A percentile compares a stretch with the other conserved stretches of the same genome.
These are phyloP conservation scores for Tolypocladium tundrense DNA, from an alignment of 2,329 filamentous ascomycete species.

Conservation along the genomic window DNA sequence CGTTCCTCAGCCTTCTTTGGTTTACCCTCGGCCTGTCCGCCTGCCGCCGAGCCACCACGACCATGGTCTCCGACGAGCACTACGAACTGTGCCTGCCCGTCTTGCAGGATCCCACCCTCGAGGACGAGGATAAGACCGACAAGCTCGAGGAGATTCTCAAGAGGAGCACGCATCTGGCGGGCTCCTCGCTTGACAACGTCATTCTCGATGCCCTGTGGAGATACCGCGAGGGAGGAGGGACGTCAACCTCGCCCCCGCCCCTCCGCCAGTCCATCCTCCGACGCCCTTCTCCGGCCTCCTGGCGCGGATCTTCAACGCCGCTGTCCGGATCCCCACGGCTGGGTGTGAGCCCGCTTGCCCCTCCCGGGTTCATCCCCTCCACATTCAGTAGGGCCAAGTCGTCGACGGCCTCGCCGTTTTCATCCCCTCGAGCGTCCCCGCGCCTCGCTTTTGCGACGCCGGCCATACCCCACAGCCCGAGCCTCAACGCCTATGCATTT, in stretches of 20 bases:
- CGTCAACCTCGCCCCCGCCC: slow-evolving; percentile 65
- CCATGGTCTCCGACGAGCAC: slow-evolving; percentile 85
- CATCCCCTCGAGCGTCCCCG: slow-evolving; percentile 85
- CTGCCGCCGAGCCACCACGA: slow-evolving; percentile 17
- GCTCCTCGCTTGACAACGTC: slow-evolving; percentile 74
- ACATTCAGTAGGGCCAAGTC: slow-evolving; percentile 67
- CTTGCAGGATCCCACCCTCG: slow-evolving; percentile 68
- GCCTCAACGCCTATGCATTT: slow-evolving; percentile 90
- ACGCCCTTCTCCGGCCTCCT: slow-evolving; percentile 83
- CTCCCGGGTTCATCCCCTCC: slow-evolving; percentile 72
- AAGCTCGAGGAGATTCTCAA: slow-evolving; percentile 77
- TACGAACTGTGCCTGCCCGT: slow-evolving; percentile 88
- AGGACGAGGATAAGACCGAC: slow-evolving; percentile 94
- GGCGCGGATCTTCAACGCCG: slow-evolving; percentile 77
- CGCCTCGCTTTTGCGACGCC: slow-evolving; percentile 84
- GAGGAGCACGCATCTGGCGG: slow-evolving; percentile 65
- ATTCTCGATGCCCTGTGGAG: slow-evolving; percentile 87
- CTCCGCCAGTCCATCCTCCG: slow-evolving; percentile 84
- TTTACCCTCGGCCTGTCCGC: background rate
- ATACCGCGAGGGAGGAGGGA: slow-evolving; percentile 57
- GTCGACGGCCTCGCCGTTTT: slow-evolving; percentile 78
- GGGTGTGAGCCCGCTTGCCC: slow-evolving; percentile 71
- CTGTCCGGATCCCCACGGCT: slow-evolving; percentile 73
- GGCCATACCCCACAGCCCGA: slow-evolving; percentile 86
- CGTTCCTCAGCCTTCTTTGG: background rate